Conservation (phyloP, 2,329 filamentous ascomycete genomes). For the Mycosphaerelloides madeirae region DNA sequence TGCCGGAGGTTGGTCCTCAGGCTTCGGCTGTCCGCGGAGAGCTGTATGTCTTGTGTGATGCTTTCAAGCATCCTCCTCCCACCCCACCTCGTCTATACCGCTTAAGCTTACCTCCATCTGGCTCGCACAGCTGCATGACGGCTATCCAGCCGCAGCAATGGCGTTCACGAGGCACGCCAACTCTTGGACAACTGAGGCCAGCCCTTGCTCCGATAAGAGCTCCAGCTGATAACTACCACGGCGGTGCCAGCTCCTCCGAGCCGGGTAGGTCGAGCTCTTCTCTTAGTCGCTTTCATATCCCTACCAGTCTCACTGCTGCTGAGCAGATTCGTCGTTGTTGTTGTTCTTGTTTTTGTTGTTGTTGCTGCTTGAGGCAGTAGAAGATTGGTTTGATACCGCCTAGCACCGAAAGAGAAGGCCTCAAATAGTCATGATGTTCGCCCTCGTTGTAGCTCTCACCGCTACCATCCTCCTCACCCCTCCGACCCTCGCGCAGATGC, state of each 20-base stretch:
- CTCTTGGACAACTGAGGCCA: no score
- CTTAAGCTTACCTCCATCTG: no score
- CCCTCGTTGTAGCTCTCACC: conserved; percentile 16
- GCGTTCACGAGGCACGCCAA: background rate
- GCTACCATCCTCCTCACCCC: conserved; percentile 12
- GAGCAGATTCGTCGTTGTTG: conserved; percentile 4
- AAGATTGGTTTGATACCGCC: background rate
- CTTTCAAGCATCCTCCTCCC: background rate
- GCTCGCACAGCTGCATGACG: no score
- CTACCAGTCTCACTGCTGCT: conserved; percentile 1
- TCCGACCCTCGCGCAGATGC: conserved; percentile 11
- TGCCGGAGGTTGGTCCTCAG: no score
- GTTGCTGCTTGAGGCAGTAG: background rate
- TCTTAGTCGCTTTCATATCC: background rate
- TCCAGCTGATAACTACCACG: conserved; percentile 1
- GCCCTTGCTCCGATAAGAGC: conserved; percentile 17
- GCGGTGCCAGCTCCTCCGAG: background rate
- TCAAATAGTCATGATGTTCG: conserved; percentile 16
- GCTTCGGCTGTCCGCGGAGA: no score
- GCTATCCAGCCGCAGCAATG: background rate
- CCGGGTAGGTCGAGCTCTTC: conserved; percentile 9
- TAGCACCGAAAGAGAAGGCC: background rate
- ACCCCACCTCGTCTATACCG: background rate
- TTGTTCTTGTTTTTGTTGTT: background rate
- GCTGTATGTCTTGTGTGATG: no score